phyloP scores from a whole-genome alignment of 1,284 basidiomycete species.

The Puccinia coronata region DNA sequence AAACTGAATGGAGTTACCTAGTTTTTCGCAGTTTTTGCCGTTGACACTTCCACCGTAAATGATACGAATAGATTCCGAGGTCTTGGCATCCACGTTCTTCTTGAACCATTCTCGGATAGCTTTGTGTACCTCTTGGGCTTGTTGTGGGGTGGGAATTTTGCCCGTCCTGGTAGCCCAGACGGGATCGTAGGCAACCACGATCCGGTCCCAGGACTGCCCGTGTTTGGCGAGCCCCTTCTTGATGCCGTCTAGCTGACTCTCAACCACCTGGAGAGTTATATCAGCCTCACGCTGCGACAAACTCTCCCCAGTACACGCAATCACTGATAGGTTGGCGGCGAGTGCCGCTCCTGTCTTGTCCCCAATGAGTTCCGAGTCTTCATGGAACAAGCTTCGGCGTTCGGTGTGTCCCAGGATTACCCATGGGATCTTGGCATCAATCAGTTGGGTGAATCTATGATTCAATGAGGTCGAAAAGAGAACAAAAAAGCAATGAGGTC shows the following conservation, averaged over 20 bases:
- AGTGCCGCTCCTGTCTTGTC: slow-evolving; percentile 81
- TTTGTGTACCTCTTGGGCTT: slow-evolving; percentile 87
- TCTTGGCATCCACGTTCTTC: slow-evolving; percentile 68
- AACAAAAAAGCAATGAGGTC: too few species aligned
- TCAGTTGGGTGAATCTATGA: slow-evolving; percentile 69
- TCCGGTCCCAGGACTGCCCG: slow-evolving; percentile 74
- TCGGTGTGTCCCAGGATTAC: slow-evolving; percentile 98
- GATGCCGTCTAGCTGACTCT: slow-evolving; percentile 79
- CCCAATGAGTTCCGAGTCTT: slow-evolving; percentile 79
- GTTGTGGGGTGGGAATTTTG: slow-evolving; percentile 81
- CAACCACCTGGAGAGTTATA: slow-evolving; percentile 77
- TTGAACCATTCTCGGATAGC: slow-evolving; percentile 78
- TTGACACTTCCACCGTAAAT: slow-evolving; percentile 96
- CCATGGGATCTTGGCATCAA: slow-evolving; percentile 81
- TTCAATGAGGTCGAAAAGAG: not conserved
- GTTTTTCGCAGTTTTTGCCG: slow-evolving; percentile 80
- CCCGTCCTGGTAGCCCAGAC: slow-evolving; percentile 99
- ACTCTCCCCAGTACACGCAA: slow-evolving; percentile 95
- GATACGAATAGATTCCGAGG: slow-evolving; percentile 77
- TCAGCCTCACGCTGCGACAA: slow-evolving; percentile 81
- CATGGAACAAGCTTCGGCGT: slow-evolving; percentile 86
- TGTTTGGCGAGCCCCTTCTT: slow-evolving; percentile 66
- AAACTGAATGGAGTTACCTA: too few species aligned
- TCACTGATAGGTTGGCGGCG: slow-evolving; percentile 74
- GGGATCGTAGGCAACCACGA: slow-evolving; percentile 66